Evolutionary conservation across 2,329 filamentous ascomycete species (phyloP).

Genomic region (Annulohypoxylon truncatum): DNA sequence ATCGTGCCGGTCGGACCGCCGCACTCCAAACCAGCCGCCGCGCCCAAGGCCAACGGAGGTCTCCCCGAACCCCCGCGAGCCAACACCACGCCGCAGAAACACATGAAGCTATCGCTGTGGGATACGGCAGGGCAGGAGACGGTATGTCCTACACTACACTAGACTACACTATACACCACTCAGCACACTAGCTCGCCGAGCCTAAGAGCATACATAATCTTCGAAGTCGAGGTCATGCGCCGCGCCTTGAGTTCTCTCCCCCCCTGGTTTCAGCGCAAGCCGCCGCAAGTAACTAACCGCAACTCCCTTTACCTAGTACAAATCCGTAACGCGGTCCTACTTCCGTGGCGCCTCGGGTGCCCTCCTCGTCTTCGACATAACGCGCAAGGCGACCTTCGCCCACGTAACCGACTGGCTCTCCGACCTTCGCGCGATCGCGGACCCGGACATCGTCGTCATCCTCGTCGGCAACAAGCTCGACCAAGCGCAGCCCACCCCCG

Average conservation of each 20-base stretch:
- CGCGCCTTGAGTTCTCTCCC: not conserved
- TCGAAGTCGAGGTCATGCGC: not conserved
- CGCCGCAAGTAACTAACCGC: not conserved
- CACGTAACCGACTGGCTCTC: conserved; percentile 94
- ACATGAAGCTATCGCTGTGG: conserved; percentile 96
- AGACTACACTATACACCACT: not conserved
- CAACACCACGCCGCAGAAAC: conserved; percentile 64
- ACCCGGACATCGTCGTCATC: conserved; percentile 93
- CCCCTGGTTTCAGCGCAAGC: not conserved
- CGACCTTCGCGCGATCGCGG: conserved; percentile 93
- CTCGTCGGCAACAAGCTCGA: conserved; percentile 97
- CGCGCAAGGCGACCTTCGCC: conserved; percentile 83
- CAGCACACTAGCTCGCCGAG: not conserved
- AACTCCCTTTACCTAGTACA: conserved; percentile 67
- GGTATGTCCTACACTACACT: conserved; percentile 22
- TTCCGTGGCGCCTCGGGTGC: conserved; percentile 80
- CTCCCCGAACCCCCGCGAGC: conserved; percentile 65
- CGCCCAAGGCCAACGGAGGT: conserved; percentile 51
- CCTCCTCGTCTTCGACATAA: conserved; percentile 95
- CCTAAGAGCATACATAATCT: not conserved
- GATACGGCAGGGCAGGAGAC: conserved; percentile 97
- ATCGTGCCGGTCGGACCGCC: conserved; percentile 92
- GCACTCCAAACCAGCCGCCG: conserved; percentile 61
- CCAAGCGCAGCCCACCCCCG: conserved; percentile 65
- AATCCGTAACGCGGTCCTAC: conserved; percentile 93